Evolutionary conservation across 2,329 filamentous ascomycete genomes (phyloP).

Genomic region (Pyricularia pennisetigena): DNA sequence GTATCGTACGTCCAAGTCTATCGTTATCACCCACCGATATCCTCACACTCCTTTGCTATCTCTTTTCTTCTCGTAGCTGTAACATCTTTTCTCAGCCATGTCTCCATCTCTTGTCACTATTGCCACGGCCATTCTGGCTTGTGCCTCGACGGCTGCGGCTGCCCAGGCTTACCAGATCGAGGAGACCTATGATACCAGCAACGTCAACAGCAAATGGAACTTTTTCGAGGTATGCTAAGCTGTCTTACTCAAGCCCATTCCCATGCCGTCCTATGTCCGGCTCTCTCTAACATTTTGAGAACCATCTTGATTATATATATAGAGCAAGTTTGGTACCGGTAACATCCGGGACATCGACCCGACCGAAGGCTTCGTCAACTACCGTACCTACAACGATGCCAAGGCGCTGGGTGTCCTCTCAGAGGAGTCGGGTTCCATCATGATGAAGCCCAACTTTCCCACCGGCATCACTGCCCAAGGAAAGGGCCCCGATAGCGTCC

Average conservation of each 20-base stretch:
- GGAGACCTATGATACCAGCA: slow-evolving; percentile 29
- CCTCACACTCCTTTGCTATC: slow-evolving; percentile 11
- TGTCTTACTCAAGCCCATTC: slow-evolving; percentile 11
- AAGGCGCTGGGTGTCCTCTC: slow-evolving; percentile 14
- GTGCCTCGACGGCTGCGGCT: slow-evolving; percentile 19
- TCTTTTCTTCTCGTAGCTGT: slow-evolving; percentile 13
- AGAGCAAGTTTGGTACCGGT: slow-evolving; percentile 11
- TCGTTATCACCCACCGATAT: slow-evolving; percentile 18
- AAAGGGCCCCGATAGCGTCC: slow-evolving; percentile 44
- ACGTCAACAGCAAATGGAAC: slow-evolving; percentile 38
- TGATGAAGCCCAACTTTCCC: slow-evolving; percentile 21
- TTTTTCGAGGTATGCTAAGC: slow-evolving; percentile 21
- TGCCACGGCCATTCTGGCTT: slow-evolving; percentile 26
- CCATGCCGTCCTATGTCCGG: no score
- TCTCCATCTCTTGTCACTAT: slow-evolving; percentile 29
- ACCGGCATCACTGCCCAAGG: slow-evolving; percentile 17
- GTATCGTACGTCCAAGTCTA: slow-evolving; percentile 33
- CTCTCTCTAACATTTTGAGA: no score
- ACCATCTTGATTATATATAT: neutral
- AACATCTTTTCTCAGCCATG: slow-evolving; percentile 21
- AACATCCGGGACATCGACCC: slow-evolving; percentile 35
- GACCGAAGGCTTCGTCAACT: slow-evolving; percentile 56
- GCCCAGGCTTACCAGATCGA: slow-evolving; percentile 24
- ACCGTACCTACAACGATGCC: slow-evolving; percentile 25
- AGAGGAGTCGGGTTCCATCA: slow-evolving; percentile 3